A percentile compares a stretch with the other conserved stretches of the same genome.
phyloP scores from a whole-genome alignment of 208 protist genomes.

The Kentomonas sorsogonicus region DNA sequence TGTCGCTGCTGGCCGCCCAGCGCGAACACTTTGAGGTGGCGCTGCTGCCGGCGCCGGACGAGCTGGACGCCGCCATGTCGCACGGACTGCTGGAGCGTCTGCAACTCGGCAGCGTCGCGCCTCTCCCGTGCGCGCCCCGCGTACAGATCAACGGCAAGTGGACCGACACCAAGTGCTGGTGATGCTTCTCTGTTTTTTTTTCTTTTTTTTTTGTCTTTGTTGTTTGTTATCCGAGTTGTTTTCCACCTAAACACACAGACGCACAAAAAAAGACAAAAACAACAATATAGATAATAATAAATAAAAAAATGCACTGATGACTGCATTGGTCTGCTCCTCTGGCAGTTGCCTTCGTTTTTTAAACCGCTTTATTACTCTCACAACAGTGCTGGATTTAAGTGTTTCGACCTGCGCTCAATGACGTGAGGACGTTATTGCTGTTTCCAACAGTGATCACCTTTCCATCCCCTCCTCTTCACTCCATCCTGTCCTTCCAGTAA shows the following conservation, averaged over 20 bases:
- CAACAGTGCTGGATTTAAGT: no score
- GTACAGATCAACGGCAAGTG: constrained; percentile 7
- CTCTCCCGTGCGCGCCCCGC: neutral
- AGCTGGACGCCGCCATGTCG: constrained; percentile 43
- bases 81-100: constrained; percentile 39
- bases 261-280: constrained; percentile 3
- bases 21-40: constrained; percentile 24
- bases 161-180: neutral
- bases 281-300: neutral
- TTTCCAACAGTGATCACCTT: no score
- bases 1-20: constrained; percentile 37
- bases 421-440: no score
- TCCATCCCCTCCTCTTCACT: no score
- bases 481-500: no score
- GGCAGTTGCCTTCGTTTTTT: constrained; percentile 8
- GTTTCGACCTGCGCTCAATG: no score
- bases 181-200: neutral
- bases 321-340: neutral
- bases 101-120: no score
- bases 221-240: neutral
- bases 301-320: constrained; percentile 2
- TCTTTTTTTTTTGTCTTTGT: constrained; percentile 7
- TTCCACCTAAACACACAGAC: neutral
- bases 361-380: no score
- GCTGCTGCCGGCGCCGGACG: constrained; percentile 26